Percentiles rank a stretch among this genome's conserved stretches.
Conservation (phyloP, 2,329 filamentous ascomycete genomes). For the Pestalotiopsis sp. region DNA sequence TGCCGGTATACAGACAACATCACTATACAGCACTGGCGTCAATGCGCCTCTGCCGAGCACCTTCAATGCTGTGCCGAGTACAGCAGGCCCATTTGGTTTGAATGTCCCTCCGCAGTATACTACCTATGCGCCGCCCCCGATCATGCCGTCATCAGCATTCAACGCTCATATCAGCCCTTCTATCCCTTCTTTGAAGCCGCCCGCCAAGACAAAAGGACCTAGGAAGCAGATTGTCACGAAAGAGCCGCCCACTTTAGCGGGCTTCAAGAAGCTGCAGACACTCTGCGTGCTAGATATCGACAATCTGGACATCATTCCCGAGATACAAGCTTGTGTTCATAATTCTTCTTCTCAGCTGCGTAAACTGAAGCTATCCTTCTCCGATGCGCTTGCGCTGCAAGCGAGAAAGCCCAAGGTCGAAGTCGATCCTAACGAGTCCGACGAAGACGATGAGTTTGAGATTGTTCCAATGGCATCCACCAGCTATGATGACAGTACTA, state of each 20-base stretch:
- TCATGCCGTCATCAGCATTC: slow-evolving; percentile 32
- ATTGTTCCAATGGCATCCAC: slow-evolving; percentile 37
- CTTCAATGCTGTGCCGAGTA: neutral
- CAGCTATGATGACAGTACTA: slow-evolving; percentile 38
- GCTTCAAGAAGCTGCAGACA: slow-evolving; percentile 56
- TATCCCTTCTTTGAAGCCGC: slow-evolving; percentile 39
- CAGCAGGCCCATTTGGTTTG: neutral
- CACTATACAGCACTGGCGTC: neutral
- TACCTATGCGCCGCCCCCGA: slow-evolving; percentile 24
- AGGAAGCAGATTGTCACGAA: slow-evolving; percentile 33
- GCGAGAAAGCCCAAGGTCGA: slow-evolving; percentile 46
- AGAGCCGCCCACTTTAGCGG: slow-evolving; percentile 57
- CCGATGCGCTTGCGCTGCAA: slow-evolving; percentile 50
- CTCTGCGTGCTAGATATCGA: slow-evolving; percentile 65
- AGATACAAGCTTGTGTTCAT: slow-evolving; percentile 57
- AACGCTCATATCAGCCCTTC: slow-evolving; percentile 24
- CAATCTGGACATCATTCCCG: slow-evolving; percentile 54
- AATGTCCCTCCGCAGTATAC: neutral
- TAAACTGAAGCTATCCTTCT: slow-evolving; percentile 61
- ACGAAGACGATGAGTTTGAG: slow-evolving; percentile 59
- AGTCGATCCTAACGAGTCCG: slow-evolving; percentile 49
- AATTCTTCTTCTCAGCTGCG: slow-evolving; percentile 58
- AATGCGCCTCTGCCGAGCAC: neutral
- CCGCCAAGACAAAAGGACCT: slow-evolving; percentile 33
- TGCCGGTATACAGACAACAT: neutral